A percentile compares a stretch with the other conserved stretches of the same genome.
phyloP scores from a whole-genome alignment of 768 basidiomycete species.

The Melanogaster broomeanus region DNA sequence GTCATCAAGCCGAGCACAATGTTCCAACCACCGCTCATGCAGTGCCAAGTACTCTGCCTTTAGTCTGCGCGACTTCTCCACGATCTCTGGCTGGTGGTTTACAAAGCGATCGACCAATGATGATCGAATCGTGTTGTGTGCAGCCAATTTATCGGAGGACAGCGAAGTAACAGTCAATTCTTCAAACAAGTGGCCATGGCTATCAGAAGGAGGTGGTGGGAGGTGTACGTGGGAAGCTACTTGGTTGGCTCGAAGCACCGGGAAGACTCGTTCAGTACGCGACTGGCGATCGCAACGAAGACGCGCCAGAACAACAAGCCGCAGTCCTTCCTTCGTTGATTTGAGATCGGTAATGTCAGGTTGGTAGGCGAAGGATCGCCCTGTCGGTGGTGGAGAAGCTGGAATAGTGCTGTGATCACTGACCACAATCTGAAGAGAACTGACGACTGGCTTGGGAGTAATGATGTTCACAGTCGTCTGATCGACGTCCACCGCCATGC shows the following conservation, averaged over 20 bases:
- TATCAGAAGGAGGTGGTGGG: conserved; percentile 29
- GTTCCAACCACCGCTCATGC: conserved; percentile 72
- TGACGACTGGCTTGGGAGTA: conserved; percentile 8
- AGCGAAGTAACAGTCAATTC: conserved; percentile 45
- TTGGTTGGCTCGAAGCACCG: conserved; percentile 63
- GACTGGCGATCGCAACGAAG: conserved; percentile 61
- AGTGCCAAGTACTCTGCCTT: conserved; percentile 66
- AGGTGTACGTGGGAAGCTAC: conserved; percentile 38
- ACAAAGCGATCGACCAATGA: conserved; percentile 57
- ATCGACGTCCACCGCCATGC: conserved; percentile 6
- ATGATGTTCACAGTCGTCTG: conserved; percentile 6
- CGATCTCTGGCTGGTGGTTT: conserved; percentile 48
- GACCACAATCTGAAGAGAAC: conserved; percentile 29
- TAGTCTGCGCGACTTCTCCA: conserved; percentile 57
- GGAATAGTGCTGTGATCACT: conserved; percentile 26
- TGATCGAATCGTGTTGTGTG: conserved; percentile 43
- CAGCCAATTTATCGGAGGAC: conserved; percentile 35
- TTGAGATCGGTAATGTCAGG: conserved; percentile 25
- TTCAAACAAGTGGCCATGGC: conserved; percentile 47
- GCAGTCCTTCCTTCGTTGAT: conserved; percentile 60
- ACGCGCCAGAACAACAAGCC: conserved; percentile 62
- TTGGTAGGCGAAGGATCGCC: conserved; percentile 8
- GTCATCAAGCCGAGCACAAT: conserved; percentile 71
- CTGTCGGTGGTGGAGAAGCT: conserved; percentile 2
- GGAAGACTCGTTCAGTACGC: conserved; percentile 60